These are phyloP conservation scores for Penicillium sp. DNA, from an alignment of 2,329 filamentous ascomycete genomes.

Conservation along the genomic window DNA sequence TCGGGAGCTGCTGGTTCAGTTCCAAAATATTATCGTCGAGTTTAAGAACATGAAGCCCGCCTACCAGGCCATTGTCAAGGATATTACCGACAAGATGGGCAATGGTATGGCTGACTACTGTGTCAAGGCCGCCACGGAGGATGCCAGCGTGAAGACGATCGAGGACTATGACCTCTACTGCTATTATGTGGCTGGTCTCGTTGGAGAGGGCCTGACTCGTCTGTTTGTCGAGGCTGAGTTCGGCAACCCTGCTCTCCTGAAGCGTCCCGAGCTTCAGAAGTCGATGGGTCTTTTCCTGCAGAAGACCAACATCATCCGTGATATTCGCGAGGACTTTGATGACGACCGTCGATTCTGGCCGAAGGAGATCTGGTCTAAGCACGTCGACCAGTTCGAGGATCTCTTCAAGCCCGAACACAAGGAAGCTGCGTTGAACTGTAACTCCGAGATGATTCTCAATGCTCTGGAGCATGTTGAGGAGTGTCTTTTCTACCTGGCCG, in stretches of 20 bases:
- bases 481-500: slow-evolving; percentile 97
- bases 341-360: slow-evolving; percentile 94
- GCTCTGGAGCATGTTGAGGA: slow-evolving; percentile 85
- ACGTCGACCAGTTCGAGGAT: slow-evolving; percentile 87
- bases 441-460: slow-evolving; percentile 92
- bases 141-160: slow-evolving; percentile 78
- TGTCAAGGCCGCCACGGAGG: slow-evolving; percentile 77
- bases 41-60: slow-evolving; percentile 83
- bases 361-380: slow-evolving; percentile 94
- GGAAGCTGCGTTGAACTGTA: slow-evolving; percentile 78
- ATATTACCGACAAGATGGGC: slow-evolving; percentile 93
- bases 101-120: slow-evolving; percentile 98
- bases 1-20: slow-evolving; percentile 86
- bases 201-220: slow-evolving; percentile 88
- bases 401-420: slow-evolving; percentile 81
- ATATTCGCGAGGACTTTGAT: slow-evolving; percentile 85
- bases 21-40: slow-evolving; percentile 82
- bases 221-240: slow-evolving; percentile 86
- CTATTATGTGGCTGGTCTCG: slow-evolving; percentile 97
- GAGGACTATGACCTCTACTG: slow-evolving; percentile 96
- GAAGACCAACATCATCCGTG: slow-evolving; percentile 98
- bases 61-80: slow-evolving; percentile 85
- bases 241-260: slow-evolving; percentile 80
- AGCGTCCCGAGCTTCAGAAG: slow-evolving; percentile 80
- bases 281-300: slow-evolving; percentile 98